Evolutionary conservation across 495 filamentous ascomycete genomes (phyloP).

Genomic region (Stereocaulon alpinum): DNA sequence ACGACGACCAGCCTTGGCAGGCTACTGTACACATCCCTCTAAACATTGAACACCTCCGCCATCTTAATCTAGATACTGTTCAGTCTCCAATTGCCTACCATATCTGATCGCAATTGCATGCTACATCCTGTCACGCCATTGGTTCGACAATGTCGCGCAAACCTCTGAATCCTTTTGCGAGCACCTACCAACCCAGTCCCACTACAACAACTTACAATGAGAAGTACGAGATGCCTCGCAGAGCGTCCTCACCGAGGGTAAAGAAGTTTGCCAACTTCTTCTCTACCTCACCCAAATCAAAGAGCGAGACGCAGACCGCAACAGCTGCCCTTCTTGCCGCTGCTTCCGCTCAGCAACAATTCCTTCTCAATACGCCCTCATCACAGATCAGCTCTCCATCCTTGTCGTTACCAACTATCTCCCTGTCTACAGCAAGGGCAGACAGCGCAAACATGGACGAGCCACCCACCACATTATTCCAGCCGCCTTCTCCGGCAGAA

Average conservation of each 20-base stretch:
- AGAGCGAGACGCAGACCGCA: constrained; percentile 36
- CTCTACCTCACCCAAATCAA: constrained; percentile 47
- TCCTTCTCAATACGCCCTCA: constrained; percentile 44
- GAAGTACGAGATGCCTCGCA: constrained; percentile 38
- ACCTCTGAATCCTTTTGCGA: constrained; percentile 39
- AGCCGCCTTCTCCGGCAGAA: constrained; percentile 84
- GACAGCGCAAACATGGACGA: constrained; percentile 69
- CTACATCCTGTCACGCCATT: constrained; percentile 22
- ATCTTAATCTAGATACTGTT: background rate
- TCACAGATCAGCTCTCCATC: constrained; percentile 59
- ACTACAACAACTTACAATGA: constrained; percentile 36
- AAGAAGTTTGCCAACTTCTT: constrained; percentile 53
- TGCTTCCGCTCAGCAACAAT: constrained; percentile 46
- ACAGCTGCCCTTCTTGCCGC: constrained; percentile 51
- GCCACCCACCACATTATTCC: constrained; percentile 70
- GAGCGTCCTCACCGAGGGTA: constrained; percentile 51
- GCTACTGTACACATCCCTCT: background rate
- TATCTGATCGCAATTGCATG: constrained; percentile 13
- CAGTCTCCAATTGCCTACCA: background rate
- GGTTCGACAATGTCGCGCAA: constrained; percentile 47
- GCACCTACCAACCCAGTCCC: constrained; percentile 34
- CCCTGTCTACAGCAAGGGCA: constrained; percentile 75
- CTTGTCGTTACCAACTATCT: constrained; percentile 82
- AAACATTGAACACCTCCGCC: background rate
- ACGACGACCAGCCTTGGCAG: background rate